Percentiles rank a stretch among this genome's conserved stretches.
Evolutionary conservation across 345 rosid species (phyloP).

Genomic region (Theobroma cacao): DNA sequence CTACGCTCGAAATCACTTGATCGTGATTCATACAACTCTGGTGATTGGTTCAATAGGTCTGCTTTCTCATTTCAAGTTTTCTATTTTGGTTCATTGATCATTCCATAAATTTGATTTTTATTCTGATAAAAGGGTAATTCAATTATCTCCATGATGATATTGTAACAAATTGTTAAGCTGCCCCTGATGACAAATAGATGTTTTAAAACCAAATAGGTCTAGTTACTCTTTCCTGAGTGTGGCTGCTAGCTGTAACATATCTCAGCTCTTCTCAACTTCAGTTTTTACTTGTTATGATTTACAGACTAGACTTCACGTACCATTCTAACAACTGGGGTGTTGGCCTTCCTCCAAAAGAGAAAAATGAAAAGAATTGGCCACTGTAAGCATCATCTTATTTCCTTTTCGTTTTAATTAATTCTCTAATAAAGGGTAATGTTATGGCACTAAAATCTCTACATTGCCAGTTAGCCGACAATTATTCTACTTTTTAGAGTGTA

Average conservation of each 20-base stretch:
- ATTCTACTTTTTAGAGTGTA: not conserved
- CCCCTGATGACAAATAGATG: not conserved
- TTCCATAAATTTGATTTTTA: not conserved
- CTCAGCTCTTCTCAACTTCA: not conserved
- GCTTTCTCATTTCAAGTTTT: conserved; percentile 10
- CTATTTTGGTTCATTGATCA: not conserved
- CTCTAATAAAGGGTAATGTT: not conserved
- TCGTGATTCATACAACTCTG: conserved; percentile 97
- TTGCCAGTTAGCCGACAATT: not conserved
- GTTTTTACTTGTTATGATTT: conserved; percentile 14
- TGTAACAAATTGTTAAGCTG: not conserved
- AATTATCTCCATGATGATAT: not conserved
- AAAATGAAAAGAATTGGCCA: conserved; percentile 81
- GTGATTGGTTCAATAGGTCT: conserved; percentile 97
- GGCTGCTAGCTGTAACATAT: not conserved
- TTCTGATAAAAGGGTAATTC: not conserved
- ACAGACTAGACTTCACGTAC: conserved; percentile 85
- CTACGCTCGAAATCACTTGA: conserved; percentile 95
- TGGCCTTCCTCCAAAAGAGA: conserved; percentile 90
- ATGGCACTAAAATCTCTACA: not conserved
- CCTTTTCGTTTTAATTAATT: not conserved
- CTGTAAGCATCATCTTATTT: conserved; percentile 46
- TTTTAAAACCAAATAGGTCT: not conserved
- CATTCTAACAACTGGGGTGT: conserved; percentile 85
- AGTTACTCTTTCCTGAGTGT: not conserved